phyloP scores from a whole-genome alignment of 2,329 filamentous ascomycete species.

The Fusarium miscanthi region DNA sequence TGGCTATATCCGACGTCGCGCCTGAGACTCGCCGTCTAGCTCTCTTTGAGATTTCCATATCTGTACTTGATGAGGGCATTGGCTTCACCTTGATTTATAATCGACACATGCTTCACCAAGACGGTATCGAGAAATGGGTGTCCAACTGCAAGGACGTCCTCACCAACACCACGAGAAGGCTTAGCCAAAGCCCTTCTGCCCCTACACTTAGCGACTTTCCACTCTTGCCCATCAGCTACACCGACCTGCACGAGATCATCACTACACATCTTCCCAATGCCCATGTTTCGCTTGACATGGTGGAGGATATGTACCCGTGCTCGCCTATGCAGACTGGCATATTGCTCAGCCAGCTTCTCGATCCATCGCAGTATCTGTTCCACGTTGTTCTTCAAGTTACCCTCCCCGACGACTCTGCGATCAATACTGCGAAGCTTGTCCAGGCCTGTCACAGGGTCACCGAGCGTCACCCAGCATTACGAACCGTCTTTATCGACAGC shows the following conservation, averaged over 20 bases:
- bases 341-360: conserved; percentile 48
- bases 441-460: conserved; percentile 39
- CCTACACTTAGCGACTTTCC: conserved; percentile 51
- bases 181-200: conserved; percentile 20
- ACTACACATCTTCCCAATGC: conserved; percentile 34
- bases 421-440: conserved; percentile 15
- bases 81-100: conserved; percentile 24
- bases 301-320: conserved; percentile 53
- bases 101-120: conserved; percentile 24
- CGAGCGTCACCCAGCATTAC: conserved; percentile 45
- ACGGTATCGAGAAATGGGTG: conserved; percentile 24
- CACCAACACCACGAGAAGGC: neutral
- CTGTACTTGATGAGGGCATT: neutral
- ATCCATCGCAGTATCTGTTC: conserved; percentile 33
- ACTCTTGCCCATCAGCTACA: conserved; percentile 47
- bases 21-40: conserved; percentile 19
- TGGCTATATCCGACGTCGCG: conserved; percentile 11
- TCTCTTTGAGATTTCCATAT: conserved; percentile 39
- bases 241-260: conserved; percentile 41
- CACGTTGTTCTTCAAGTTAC: conserved; percentile 29
- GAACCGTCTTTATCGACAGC: conserved; percentile 50
- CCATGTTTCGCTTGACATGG: conserved; percentile 20
- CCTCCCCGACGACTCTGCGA: neutral
- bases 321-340: conserved; percentile 54
- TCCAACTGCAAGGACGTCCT: conserved; percentile 16